Conservation (phyloP, 2,329 filamentous ascomycete genomes). For the Venturia asperata region DNA sequence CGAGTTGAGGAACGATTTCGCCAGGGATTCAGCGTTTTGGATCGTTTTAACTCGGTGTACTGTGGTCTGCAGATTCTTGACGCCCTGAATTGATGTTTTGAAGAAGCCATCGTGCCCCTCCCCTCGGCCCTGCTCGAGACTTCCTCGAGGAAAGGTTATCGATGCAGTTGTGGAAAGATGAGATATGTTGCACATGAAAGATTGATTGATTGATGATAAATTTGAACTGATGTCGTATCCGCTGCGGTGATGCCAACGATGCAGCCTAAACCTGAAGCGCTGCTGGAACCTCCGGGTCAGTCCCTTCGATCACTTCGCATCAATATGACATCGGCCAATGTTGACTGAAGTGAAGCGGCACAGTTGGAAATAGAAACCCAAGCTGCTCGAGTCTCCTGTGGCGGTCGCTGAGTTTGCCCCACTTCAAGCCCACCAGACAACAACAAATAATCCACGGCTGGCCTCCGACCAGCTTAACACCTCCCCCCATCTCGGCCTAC, state of each 20-base stretch:
- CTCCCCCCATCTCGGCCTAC: background rate
- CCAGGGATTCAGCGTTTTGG: too few species aligned
- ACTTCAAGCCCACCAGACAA: conserved; percentile 2
- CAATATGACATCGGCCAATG: background rate
- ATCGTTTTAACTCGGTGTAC: too few species aligned
- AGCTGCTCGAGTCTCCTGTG: background rate
- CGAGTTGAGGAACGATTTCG: too few species aligned
- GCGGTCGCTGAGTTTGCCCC: conserved; percentile 6
- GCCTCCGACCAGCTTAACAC: background rate
- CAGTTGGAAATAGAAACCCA: background rate
- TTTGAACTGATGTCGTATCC: too few species aligned
- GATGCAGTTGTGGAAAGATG: too few species aligned
- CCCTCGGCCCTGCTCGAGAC: background rate
- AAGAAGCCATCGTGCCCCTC: too few species aligned
- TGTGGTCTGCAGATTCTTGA: too few species aligned
- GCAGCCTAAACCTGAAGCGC: too few species aligned
- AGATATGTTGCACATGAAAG: too few species aligned
- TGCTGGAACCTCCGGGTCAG: background rate
- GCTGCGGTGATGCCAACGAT: background rate
- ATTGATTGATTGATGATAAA: too few species aligned
- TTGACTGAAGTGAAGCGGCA: background rate
- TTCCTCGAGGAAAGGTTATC: too few species aligned
- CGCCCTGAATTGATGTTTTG: too few species aligned
- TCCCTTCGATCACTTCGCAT: background rate
- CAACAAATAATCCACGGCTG: conserved; percentile 2